A percentile compares a stretch with the other conserved stretches of the same genome.
phyloP scores from a whole-genome alignment of 2,329 filamentous ascomycete species.

The Tolypocladium endophyticum region DNA sequence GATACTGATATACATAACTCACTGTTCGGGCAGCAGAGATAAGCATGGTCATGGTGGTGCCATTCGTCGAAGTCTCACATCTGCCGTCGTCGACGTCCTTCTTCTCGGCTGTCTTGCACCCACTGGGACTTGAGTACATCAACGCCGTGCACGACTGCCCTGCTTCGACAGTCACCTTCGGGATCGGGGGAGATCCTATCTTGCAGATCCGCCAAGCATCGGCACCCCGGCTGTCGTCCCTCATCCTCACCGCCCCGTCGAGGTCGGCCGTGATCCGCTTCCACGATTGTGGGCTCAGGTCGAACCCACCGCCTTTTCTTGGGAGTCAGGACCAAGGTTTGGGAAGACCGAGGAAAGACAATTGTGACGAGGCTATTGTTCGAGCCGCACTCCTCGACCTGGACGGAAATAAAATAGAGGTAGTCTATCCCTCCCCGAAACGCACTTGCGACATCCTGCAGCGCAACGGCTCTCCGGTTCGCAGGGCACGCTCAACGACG shows the following conservation, averaged over 20 bases:
- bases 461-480: slow-evolving; percentile 22
- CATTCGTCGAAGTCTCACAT: slow-evolving; percentile 58
- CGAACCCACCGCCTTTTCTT: slow-evolving; percentile 40
- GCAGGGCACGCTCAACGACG: slow-evolving; percentile 24
- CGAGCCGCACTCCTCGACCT: slow-evolving; percentile 59
- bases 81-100: slow-evolving; percentile 74
- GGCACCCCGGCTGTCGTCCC: slow-evolving; percentile 30
- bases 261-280: slow-evolving; percentile 59
- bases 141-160: neutral
- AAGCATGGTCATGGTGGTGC: slow-evolving; percentile 27
- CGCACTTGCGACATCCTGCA: slow-evolving; percentile 17
- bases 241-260: slow-evolving; percentile 60
- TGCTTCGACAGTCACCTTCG: slow-evolving; percentile 31
- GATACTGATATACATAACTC: neutral
- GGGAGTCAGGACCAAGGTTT: neutral
- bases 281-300: slow-evolving; percentile 57
- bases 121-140: slow-evolving; percentile 60
- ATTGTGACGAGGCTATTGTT: slow-evolving; percentile 5
- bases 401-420: slow-evolving; percentile 77
- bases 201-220: slow-evolving; percentile 35
- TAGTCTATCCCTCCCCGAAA: slow-evolving; percentile 41
- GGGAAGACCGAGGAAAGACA: neutral
- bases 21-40: neutral
- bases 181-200: slow-evolving; percentile 21
- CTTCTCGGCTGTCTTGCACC: slow-evolving; percentile 69